Conservation (phyloP, 257 asterid species). For the Solanum habrochaites region DNA sequence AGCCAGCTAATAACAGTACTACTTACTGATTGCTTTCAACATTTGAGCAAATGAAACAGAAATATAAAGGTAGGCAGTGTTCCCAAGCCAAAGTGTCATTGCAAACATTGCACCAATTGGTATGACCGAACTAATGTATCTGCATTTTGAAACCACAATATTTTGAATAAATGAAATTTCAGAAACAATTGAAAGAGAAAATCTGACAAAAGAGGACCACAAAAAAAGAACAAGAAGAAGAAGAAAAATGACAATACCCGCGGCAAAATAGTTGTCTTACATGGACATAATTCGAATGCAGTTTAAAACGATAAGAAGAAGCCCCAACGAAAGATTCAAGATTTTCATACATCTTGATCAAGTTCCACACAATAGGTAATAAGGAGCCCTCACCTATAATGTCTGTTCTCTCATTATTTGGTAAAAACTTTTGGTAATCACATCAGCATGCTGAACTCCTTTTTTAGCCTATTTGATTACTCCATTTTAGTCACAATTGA, state of each 20-base stretch:
- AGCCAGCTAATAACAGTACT: not conserved
- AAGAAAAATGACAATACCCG: not conserved
- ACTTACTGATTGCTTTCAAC: conserved; percentile 97
- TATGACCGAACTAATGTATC: conserved; percentile 73
- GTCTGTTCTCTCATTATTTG: not conserved
- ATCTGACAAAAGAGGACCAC: not conserved
- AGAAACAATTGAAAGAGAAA: not conserved
- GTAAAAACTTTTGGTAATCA: not conserved
- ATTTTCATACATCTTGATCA: not conserved
- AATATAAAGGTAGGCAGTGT: conserved; percentile 97
- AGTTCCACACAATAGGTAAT: not conserved
- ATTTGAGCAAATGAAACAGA: conserved; percentile 97
- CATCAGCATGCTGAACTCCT: not conserved
- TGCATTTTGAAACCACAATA: conserved; percentile 17
- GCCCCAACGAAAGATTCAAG: not conserved
- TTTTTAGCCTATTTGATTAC: not conserved
- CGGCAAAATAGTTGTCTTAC: not conserved
- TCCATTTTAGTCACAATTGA: not conserved
- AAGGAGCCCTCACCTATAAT: not conserved
- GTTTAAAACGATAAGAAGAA: not conserved
- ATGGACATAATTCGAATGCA: not conserved
- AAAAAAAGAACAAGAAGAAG: not conserved
- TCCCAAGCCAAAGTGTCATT: conserved; percentile 98
- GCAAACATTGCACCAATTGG: conserved; percentile 99
- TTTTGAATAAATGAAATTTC: not conserved